Evolutionary conservation across 768 basidiomycete genomes (phyloP), one percentile per base, ranked within the genome.

Genomic region (Gymnopilus junonius): DNA sequence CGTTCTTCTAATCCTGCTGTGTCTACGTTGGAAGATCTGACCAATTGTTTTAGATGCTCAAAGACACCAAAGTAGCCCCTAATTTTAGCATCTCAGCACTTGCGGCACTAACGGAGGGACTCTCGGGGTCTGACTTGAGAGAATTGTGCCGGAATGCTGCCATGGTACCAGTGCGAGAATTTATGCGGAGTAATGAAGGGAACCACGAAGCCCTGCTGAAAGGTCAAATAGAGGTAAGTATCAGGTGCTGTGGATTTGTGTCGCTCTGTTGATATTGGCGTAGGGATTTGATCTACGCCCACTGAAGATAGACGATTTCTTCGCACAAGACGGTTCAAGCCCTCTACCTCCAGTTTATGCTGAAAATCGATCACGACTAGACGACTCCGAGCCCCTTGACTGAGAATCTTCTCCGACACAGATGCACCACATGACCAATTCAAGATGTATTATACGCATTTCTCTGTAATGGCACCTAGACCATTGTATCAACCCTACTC

Each of bases 131-230:
- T 2, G 97, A 98, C 74, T 77, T 99, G 58, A 87, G 90, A 68
- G 97, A 99, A 77, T 80, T 96, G 14, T 98, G 96, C 74, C 83
- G 97, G 58, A 95, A 89, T 67, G 96, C 97, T 1, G 95, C 94
- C 0, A 97, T 98, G 95, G 85, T 89, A 1, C 94, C 95, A 5
- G 91, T 96, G 21, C 86, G 93, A 27, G 94, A 96, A 71, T 90
- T 87, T 67, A 88, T 95, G 82, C 82, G 88, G 35, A 77, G 72
- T 27, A 77, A 82, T 15, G 76, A 78, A 55, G 74, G 75, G 32
- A 77, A 81, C 32, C 79, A 76, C 69, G 80, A 71, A 71, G 76
- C 70, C 65, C 75, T 76, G 71, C 85, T 69, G 73, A 84, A 74
- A 78, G 86, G 74, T 66, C 86, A 75, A 77, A 83, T 80, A 12